These are phyloP conservation scores for Ascoidea tarda DNA, from an alignment of 805 yeast species.

Conservation along the genomic window DNA sequence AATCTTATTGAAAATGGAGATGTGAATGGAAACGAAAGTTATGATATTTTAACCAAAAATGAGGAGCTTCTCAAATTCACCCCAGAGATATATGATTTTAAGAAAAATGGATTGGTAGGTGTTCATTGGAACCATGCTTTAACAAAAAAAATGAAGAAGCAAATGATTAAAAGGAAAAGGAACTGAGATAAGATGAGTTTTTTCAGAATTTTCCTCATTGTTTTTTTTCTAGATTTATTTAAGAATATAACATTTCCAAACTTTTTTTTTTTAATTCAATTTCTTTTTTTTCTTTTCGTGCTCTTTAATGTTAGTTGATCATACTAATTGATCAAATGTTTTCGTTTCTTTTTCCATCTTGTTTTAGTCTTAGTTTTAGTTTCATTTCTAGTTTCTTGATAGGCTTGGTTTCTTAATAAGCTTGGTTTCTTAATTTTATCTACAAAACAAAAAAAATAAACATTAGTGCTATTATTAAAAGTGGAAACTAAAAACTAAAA, in stretches of 20 bases:
- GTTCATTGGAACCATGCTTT: conserved; percentile 52
- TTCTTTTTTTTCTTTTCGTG: background rate
- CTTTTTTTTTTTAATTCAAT: too few relatives aligned
- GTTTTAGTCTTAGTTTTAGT: too few relatives aligned
- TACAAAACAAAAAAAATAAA: too few relatives aligned
- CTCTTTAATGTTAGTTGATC: background rate
- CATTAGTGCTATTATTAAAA: too few relatives aligned
- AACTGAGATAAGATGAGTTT: background rate
- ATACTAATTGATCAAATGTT: background rate
- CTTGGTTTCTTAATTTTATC: too few relatives aligned
- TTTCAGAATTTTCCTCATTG: too few relatives aligned
- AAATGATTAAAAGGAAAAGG: conserved; percentile 1
- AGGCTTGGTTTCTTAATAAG: too few relatives aligned
- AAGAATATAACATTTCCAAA: too few relatives aligned
- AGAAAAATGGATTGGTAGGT: conserved; percentile 26
- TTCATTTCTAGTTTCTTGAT: too few relatives aligned
- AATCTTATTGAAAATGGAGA: background rate
- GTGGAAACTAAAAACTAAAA: too few relatives aligned
- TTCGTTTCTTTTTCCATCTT: too few relatives aligned
- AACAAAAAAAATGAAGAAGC: conserved; percentile 36
- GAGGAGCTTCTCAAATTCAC: conserved; percentile 14
- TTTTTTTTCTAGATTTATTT: too few relatives aligned
- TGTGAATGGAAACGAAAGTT: conserved; percentile 10
- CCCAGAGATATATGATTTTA: conserved; percentile 28
- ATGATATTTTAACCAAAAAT: conserved; percentile 15